Conservation (phyloP, 2,329 filamentous ascomycete genomes). For the Ilyonectria mors-panacis region DNA sequence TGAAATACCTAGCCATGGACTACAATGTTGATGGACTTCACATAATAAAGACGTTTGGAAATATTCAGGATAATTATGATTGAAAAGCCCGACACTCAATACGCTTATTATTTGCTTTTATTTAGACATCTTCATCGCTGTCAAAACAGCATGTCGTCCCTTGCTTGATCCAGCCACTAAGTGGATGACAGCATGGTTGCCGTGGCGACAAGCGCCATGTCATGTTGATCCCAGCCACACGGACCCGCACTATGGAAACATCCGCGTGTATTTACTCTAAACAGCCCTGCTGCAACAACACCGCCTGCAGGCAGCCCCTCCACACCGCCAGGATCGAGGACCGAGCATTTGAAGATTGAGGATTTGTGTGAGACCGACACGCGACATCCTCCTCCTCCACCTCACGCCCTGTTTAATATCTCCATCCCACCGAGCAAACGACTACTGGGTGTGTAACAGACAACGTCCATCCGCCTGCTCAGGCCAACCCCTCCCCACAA, state of each 20-base stretch:
- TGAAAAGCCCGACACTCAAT: too few species aligned
- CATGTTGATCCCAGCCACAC: slow-evolving; percentile 38
- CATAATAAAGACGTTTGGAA: too few species aligned
- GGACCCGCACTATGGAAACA: slow-evolving; percentile 28
- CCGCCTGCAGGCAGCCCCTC: slow-evolving; percentile 44
- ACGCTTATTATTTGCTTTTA: too few species aligned
- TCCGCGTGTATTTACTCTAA: slow-evolving; percentile 41
- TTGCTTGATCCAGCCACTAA: neutral
- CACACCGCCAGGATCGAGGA: slow-evolving; percentile 34
- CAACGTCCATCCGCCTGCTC: slow-evolving; percentile 15
- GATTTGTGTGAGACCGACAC: slow-evolving; percentile 18
- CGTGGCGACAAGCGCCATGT: slow-evolving; percentile 37
- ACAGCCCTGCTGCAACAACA: slow-evolving; percentile 36
- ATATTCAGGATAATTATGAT: too few species aligned
- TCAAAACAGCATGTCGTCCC: neutral
- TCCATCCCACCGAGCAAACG: neutral
- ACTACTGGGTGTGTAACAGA: neutral
- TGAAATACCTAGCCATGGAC: too few species aligned
- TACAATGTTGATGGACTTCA: too few species aligned
- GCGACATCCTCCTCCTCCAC: slow-evolving; percentile 2
- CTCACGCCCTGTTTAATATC: neutral
- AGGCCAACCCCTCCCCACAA: slow-evolving; percentile 30
- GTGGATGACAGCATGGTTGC: slow-evolving; percentile 38
- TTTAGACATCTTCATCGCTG: too few species aligned
- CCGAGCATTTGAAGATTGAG: slow-evolving; percentile 30